Conservation (phyloP, 768 basidiomycete species). For the Cystofilobasidium ferigula region DNA sequence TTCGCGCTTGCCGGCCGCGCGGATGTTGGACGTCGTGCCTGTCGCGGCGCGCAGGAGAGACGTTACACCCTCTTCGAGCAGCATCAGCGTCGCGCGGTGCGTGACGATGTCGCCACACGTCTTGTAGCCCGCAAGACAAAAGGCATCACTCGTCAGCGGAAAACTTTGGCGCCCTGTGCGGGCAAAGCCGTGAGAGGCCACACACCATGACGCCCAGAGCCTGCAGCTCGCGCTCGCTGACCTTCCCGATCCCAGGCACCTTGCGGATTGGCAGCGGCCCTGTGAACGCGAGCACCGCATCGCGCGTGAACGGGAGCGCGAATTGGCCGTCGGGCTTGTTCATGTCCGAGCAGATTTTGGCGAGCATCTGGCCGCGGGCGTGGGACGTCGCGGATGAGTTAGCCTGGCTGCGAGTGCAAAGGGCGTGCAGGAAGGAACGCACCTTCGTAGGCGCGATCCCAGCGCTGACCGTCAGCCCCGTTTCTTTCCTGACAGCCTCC, state of each 20-base stretch:
- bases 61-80: conserved; percentile 74
- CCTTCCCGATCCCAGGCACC: conserved; percentile 79
- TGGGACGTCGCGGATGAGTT: background rate
- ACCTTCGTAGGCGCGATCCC: conserved; percentile 84
- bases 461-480: conserved; percentile 79
- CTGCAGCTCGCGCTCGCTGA: conserved; percentile 75
- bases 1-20: conserved; percentile 62
- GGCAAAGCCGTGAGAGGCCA: background rate
- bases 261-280: conserved; percentile 69
- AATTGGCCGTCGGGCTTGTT: conserved; percentile 95
- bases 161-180: too few relatives aligned
- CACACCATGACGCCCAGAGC: conserved; percentile 71
- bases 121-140: conserved; percentile 38
- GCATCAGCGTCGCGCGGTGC: conserved; percentile 57
- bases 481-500: conserved; percentile 58
- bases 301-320: conserved; percentile 54
- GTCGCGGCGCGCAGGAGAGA: conserved; percentile 68
- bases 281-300: conserved; percentile 65
- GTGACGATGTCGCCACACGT: conserved; percentile 81
- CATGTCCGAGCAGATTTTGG: conserved; percentile 95
- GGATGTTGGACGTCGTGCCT: conserved; percentile 73
- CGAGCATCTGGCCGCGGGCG: conserved; percentile 65
- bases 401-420: background rate
- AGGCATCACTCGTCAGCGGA: too few relatives aligned
- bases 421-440: background rate